Base-by-base conservation (phyloP, 202 grass and related monocot species). In the Brachypodium distachyon region DNA sequence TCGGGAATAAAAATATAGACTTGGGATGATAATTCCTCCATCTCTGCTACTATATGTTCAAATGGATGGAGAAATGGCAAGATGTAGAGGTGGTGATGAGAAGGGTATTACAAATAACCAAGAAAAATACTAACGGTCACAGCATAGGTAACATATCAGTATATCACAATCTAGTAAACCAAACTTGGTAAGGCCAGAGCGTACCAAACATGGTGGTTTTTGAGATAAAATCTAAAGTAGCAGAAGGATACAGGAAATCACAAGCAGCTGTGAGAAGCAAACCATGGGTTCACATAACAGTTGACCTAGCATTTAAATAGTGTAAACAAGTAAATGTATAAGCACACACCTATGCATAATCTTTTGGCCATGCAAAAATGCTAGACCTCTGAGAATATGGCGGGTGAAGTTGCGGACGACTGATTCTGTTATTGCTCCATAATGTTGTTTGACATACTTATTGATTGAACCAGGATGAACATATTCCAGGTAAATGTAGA, bases 401-500 rank as follows among this genome's bases (percentile, higher is more conserved):
- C 88, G 86, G 51, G 94, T 97, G 76, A 97, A 97, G 87, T 74
- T 97, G 31, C 90, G 90, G 49, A 97, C 53, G 22, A 97, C 86
- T 64, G 94, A 97, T 84, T 97, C 94, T 68, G 90, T 93, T 86
- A 93, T 93, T 82, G 88, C 90, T 67, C 88, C 93, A 78, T 82
- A 87, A 79, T 91, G 88, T 38, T 90, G 88, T 58, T 78, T 85
- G 49, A 93, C 94, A 84, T 91, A 97, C 80, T 93, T 97, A 81
- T 89, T 93, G 42, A 97, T 93, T 7, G 94, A 93, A 79, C 94
- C 94, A 18, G 94, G 94, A 83, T 97, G 94, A 67, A 97, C 88
- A 31, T 97, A 97, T 50, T 97, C 94, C 66, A 97, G 81, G 74
- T 93, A 97, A 87, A 97, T 97, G 72, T 91, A 97, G 81, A 97